These are phyloP conservation scores for Rhynchosporium secalis DNA, from an alignment of 2,329 filamentous ascomycete species.

Conservation along the genomic window DNA sequence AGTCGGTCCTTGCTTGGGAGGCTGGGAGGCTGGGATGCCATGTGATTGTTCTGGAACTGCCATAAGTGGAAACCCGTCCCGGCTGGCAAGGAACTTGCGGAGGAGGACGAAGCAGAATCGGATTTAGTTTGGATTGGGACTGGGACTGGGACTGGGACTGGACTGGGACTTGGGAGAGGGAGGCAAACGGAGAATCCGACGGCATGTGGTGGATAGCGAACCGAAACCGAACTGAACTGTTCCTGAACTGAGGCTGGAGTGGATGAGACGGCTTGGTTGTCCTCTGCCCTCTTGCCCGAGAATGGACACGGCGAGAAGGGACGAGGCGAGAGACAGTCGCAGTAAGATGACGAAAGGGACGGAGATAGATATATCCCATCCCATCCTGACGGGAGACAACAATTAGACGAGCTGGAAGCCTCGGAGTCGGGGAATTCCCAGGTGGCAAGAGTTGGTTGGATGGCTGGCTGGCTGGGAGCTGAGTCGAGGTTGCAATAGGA, in stretches of 20 bases:
- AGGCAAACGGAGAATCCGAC: not conserved
- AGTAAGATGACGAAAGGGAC: not conserved
- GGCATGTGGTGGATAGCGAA: not conserved
- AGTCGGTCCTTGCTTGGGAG: not conserved
- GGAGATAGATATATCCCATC: not conserved
- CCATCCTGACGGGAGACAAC: not conserved
- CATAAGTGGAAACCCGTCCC: not conserved
- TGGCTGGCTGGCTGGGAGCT: not conserved
- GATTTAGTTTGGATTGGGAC: too few relatives aligned
- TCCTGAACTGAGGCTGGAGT: conserved; percentile 3
- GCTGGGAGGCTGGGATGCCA: conserved; percentile 8
- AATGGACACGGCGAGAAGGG: not conserved
- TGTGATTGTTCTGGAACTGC: conserved; percentile 9
- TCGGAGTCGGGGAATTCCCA: conserved; percentile 8
- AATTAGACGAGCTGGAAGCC: not conserved
- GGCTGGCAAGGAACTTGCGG: too few relatives aligned
- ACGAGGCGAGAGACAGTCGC: not conserved
- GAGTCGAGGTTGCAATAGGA: not conserved
- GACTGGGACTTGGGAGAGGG: not conserved
- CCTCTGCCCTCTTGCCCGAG: conserved; percentile 2
- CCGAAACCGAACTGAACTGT: not conserved
- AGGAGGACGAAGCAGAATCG: too few relatives aligned
- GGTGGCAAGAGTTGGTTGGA: not conserved
- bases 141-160: too few relatives aligned
- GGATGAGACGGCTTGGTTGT: conserved; percentile 9